Base-by-base conservation (phyloP, 306 rosid genomes). In the Prunus salicina region DNA sequence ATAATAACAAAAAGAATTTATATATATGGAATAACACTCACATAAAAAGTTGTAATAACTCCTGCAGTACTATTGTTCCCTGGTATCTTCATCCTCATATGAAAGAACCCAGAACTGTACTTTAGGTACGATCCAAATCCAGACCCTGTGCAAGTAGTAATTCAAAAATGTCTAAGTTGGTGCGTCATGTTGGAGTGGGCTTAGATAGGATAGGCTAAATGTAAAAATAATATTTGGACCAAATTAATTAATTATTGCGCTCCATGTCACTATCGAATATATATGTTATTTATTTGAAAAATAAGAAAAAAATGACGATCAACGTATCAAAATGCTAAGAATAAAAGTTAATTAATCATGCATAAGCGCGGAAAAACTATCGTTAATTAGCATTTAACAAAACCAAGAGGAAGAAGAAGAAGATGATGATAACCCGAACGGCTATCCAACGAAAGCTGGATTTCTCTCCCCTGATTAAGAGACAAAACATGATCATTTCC, bases 1-100 rank as follows among this genome's bases (percentile, higher is more conserved):
- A 57, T 22, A 0, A 22, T 13, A 13, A 61, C 6, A 24, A 25
- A 5, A 3, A 27, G 12, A 19, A 30, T 71, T 38, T 38, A 38
- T 38, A 1, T 7, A 7, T 28, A 47, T 15, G 8, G 13, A 34
- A 22, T 2, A 22, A 34, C 25, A 71, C 77, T 85, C 25, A 87
- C 93, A 25, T 87, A 89, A 30, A 45, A 87, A 51, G 86, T 82
- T 4, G 88, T 83, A 57, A 89, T 81, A 69, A 87, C 87, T 79
- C 93, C 91, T 4, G 88, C 84, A 64, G 89, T 79, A 63, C 14
- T 5, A 61, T 87, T 64, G 47, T 82, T 85, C 10, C 15, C 43
- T n/a, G 91, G 91, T 60, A 89, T 64, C 76, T 87, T 87, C 71
- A 81, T 85, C 82, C 76, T 79, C 85, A 87, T 0, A 34, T 80